Base-by-base conservation (phyloP, 2,329 filamentous ascomycete species). In the Grosmannia huntii region DNA sequence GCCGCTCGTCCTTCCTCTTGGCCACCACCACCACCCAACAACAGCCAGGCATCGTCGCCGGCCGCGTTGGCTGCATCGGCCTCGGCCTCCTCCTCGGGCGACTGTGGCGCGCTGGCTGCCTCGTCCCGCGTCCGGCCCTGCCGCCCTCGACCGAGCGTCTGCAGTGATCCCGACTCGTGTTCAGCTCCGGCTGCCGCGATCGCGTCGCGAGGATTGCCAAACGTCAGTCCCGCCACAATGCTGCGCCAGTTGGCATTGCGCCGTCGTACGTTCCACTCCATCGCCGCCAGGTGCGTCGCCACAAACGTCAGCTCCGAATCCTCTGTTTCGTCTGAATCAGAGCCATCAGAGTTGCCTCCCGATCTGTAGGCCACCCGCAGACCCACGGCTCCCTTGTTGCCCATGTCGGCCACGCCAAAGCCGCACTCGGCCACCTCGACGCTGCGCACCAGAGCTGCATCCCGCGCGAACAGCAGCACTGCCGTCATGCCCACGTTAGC, bases 301-400 rank as follows among this genome's bases (percentile, higher is more conserved):
- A 95, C 85, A 68, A 97, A 94, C 0, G 90, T 96, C 58, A 96
- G 70, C 65, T 88, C 82, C 28, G 74, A 36, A n/a, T n/a, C n/a
- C n/a, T n/a, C n/a, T n/a, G n/a, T n/a, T 31, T 66, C 59, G 69
- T 62, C 6, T 2, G 36, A 16, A 6, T 5, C 36, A 9, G 5
- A n/a, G n/a, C n/a, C n/a, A n/a, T n/a, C n/a, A n/a, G n/a, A n/a
- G n/a, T n/a, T n/a, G n/a, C n/a, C n/a, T n/a, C n/a, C 36, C 36
- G 36, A 16, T 5, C 14, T 14, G 65, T 89, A 86, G 16, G 82
- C 77, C 50, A 94, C 71, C 38, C 90, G 79, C 61, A 92, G 77
- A 0, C 87, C 94, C 0, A 95, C 87, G 4, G 90, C 92, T 33
- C 92, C 94, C 72, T 99, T 99, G 71, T 96, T 96, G 19, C 90